A percentile compares a stretch with the other conserved stretches of the same genome.
Conservation (phyloP, 169 alveolate genomes). For the Plasmodium vivax region DNA sequence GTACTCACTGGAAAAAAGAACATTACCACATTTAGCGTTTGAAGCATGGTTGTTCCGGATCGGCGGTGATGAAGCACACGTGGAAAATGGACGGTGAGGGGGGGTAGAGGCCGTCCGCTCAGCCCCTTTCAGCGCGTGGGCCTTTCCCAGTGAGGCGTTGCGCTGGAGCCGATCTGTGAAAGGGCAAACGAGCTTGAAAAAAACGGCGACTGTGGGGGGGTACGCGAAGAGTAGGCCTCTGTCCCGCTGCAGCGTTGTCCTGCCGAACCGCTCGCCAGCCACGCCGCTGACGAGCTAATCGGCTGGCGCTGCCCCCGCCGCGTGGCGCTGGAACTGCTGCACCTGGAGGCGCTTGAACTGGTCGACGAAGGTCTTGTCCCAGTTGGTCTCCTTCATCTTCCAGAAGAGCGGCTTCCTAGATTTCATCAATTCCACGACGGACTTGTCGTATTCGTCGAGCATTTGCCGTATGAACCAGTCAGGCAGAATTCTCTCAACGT, state of each 20-base stretch:
- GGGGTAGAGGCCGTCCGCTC: not conserved
- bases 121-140: not conserved
- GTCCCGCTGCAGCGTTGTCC: not conserved
- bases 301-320: not conserved
- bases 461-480: conserved; percentile 81
- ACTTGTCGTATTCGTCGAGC: conserved; percentile 76
- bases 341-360: conserved; percentile 36
- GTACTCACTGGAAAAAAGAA: not conserved
- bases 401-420: conserved; percentile 67
- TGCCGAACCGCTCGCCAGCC: not conserved
- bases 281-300: not conserved
- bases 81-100: not conserved
- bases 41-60: not conserved
- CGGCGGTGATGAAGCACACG: not conserved
- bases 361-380: conserved; percentile 57
- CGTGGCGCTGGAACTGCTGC: conserved; percentile 12
- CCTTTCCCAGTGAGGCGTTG: not conserved
- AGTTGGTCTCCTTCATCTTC: conserved; percentile 74
- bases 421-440: conserved; percentile 51
- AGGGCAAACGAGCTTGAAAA: not conserved
- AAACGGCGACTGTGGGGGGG: not conserved
- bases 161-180: not conserved
- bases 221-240: not conserved
- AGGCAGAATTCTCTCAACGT: conserved; percentile 76
- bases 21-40: not conserved